Conservation (phyloP, 2,329 filamentous ascomycete species). For the Colletotrichum tabaci region DNA sequence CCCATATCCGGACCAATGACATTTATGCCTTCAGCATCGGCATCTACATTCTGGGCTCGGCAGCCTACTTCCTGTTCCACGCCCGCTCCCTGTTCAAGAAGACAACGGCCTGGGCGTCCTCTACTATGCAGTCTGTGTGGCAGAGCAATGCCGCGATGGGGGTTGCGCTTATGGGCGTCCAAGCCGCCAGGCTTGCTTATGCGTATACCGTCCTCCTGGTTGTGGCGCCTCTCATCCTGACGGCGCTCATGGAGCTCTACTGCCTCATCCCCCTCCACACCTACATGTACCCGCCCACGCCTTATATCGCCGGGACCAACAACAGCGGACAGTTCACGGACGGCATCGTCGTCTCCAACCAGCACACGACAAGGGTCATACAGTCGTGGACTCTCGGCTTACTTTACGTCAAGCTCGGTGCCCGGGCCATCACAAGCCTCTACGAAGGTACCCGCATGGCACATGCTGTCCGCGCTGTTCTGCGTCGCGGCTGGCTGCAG, state of each 20-base stretch:
- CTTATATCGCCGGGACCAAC: constrained; percentile 39
- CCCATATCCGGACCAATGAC: constrained; percentile 86
- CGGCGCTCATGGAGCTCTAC: constrained; percentile 89
- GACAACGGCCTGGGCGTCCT: constrained; percentile 50
- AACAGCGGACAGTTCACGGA: constrained; percentile 46
- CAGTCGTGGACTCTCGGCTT: constrained; percentile 96
- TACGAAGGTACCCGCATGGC: constrained; percentile 80
- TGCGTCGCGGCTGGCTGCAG: constrained; percentile 81
- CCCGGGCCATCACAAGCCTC: constrained; percentile 77
- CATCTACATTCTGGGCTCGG: constrained; percentile 82
- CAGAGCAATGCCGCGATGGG: constrained; percentile 51
- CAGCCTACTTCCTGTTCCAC: constrained; percentile 74
- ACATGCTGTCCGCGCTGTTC: constrained; percentile 80
- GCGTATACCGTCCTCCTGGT: constrained; percentile 81
- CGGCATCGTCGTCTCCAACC: constrained; percentile 42
- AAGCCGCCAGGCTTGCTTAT: constrained; percentile 73
- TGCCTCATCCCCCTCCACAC: constrained; percentile 89
- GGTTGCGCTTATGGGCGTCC: constrained; percentile 49
- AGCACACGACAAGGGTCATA: constrained; percentile 86
- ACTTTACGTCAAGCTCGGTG: constrained; percentile 86
- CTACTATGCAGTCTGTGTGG: constrained; percentile 46
- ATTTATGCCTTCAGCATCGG: constrained; percentile 97
- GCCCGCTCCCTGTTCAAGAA: constrained; percentile 56
- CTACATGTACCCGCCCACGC: constrained; percentile 68
- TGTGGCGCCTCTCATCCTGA: constrained; percentile 86